Base-by-base conservation (phyloP, 768 basidiomycete species). In the Hygrocybe punicea region DNA sequence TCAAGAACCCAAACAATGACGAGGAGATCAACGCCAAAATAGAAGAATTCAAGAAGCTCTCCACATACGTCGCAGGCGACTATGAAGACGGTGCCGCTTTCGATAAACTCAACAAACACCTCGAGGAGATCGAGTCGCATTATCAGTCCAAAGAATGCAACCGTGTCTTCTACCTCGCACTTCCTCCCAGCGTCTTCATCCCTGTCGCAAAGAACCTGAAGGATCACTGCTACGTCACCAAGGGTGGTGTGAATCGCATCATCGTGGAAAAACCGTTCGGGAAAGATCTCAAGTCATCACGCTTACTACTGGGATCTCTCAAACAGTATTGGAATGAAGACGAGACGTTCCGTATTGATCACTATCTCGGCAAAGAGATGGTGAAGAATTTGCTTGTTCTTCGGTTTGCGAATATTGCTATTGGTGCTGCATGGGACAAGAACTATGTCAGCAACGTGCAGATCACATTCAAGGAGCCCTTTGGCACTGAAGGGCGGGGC, bases 351-450 rank as follows among this genome's bases (percentile, higher is more conserved):
- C 90, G 96, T 53, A 98, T 99, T 69, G 96, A 99, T 73, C 96
- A 99, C 70, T 99, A 99, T 72, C 87, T 99, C 53, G 96, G 96
- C 57, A 99, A 99, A 78, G 96, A 99, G 82, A 98, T 99, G 96
- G 92, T 98, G 69, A 99, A 99, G 81, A 99, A 98, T 73, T 71
- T 99, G 55, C 88, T 98, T 60, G 92, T 98, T 25, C 78, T 98
- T 52, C 87, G 96, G 34, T 99, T 99, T 66, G 96, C 93, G 60
- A 99, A 99, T 73, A 75, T 94, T 62, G 90, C 94, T 23, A 73
- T 97, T 78, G 85, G 84, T 61, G 85, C 91, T 25, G 82, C 84
- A 37, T 97, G 95, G 92, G 95, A 98, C 78, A 96, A 92, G 73
- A 93, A 95, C 72, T 92, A 85, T 58, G 89, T 99, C 77, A 86